Conservation (phyloP, 176 grass and related monocot genomes). For the Triticum aestivum region DNA sequence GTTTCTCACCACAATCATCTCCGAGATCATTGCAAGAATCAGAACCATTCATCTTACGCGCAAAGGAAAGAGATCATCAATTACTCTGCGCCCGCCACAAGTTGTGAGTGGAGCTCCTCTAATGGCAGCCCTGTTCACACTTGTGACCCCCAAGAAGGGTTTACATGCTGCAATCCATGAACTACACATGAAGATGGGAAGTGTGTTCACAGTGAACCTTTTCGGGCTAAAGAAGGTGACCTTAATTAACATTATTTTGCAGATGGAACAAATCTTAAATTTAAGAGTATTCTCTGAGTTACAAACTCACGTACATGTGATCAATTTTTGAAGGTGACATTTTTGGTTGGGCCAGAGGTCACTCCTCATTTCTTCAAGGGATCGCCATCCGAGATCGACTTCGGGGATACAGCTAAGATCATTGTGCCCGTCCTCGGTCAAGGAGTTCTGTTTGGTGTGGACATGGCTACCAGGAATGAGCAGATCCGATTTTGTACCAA, state of each 20-base stretch:
- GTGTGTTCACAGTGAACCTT: neutral
- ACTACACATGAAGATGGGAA: neutral
- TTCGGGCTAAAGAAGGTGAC: neutral
- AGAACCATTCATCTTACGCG: neutral
- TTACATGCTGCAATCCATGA: neutral
- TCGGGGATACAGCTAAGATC: neutral
- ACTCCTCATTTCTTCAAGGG: neutral
- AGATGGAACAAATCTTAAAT: neutral
- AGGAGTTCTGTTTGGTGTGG: neutral
- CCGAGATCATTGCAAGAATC: neutral
- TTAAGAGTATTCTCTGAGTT: neutral
- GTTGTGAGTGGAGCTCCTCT: neutral
- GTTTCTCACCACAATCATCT: neutral
- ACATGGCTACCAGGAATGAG: neutral
- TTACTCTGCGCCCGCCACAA: neutral
- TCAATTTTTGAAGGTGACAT: neutral
- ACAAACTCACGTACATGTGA: neutral
- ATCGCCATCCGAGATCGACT: neutral
- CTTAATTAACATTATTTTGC: neutral
- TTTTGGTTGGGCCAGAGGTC: neutral
- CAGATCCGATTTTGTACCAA: slow-evolving; percentile 20
- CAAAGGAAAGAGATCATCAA: neutral
- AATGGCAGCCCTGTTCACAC: neutral
- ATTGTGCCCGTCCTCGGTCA: neutral
- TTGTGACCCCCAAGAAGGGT: neutral